Conservation (phyloP, 306 rosid genomes). For the Dryas drummondii region DNA sequence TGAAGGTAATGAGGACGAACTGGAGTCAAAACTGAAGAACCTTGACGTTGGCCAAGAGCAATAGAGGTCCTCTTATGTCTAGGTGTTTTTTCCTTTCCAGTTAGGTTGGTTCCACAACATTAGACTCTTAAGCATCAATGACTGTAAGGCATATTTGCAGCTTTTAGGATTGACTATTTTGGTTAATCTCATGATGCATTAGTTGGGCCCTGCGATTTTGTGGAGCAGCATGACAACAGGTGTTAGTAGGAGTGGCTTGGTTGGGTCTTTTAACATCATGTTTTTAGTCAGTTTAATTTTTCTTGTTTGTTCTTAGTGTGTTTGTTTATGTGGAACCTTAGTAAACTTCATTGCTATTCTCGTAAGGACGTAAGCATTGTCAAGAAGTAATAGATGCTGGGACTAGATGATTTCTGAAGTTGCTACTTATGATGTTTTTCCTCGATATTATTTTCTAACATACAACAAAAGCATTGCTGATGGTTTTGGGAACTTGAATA, state of each 20-base stretch:
- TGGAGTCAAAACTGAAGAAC: conserved; percentile 78
- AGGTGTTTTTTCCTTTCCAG: background rate
- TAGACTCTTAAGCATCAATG: conserved; percentile 17
- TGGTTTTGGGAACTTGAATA: background rate
- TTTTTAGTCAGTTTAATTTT: conserved; percentile 6
- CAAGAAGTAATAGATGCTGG: conserved; percentile 1
- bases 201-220: conserved; percentile 11
- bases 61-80: conserved; percentile 13
- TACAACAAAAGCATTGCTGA: background rate
- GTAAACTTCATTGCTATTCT: conserved; percentile 15
- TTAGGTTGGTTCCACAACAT: background rate
- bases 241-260: conserved; percentile 8
- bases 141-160: conserved; percentile 15
- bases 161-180: conserved; percentile 22
- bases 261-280: background rate
- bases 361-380: background rate
- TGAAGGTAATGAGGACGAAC: conserved; percentile 46
- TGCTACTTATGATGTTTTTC: background rate
- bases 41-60: conserved; percentile 57
- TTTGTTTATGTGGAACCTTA: conserved; percentile 26
- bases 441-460: background rate
- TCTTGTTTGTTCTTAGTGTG: conserved; percentile 12
- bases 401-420: background rate
- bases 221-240: conserved; percentile 8
- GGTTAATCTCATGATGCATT: conserved; percentile 4